These are phyloP conservation scores for Microstroma glucosiphilum DNA, from an alignment of 1,284 basidiomycete species.

Conservation along the genomic window DNA sequence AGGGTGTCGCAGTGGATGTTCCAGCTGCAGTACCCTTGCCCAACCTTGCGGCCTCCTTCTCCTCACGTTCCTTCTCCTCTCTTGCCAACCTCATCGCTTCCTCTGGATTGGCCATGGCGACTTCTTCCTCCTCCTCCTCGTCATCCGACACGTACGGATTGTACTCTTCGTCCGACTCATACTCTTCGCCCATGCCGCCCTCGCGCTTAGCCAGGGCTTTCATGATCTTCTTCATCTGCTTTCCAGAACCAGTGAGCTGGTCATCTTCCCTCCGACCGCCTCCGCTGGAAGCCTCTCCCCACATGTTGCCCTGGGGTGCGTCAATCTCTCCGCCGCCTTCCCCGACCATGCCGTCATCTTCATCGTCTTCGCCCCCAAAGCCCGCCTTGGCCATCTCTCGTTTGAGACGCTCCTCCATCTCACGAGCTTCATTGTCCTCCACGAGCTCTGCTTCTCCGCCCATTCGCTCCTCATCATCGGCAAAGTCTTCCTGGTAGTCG, in stretches of 20 bases:
- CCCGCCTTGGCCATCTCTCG: constrained; percentile 48
- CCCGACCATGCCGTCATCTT: constrained; percentile 28
- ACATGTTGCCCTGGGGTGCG: too few species aligned
- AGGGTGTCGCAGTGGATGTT: background rate
- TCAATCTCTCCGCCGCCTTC: background rate
- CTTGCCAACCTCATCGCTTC: constrained; percentile 44
- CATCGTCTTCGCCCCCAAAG: constrained; percentile 16
- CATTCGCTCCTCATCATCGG: constrained; percentile 43
- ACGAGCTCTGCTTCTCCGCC: constrained; percentile 13
- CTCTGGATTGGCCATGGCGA: constrained; percentile 47
- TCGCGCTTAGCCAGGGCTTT: constrained; percentile 40
- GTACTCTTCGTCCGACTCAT: constrained; percentile 47
- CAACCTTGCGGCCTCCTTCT: constrained; percentile 1
- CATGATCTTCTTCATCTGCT: constrained; percentile 51
- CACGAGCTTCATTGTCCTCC: constrained; percentile 44
- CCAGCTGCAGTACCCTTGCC: background rate
- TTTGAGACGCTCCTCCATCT: constrained; percentile 47
- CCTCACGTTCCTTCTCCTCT: constrained; percentile 37
- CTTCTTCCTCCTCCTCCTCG: constrained; percentile 42
- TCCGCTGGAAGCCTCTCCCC: background rate
- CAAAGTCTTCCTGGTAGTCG: constrained; percentile 48
- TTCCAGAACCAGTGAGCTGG: constrained; percentile 41
- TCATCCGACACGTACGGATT: constrained; percentile 26
- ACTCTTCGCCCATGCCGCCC: constrained; percentile 35
- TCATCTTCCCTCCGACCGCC: constrained; percentile 30